Percentiles rank a stretch among this genome's conserved stretches.
Evolutionary conservation across 2,329 filamentous ascomycete genomes (phyloP).

Genomic region (Aureobasidium zeae): DNA sequence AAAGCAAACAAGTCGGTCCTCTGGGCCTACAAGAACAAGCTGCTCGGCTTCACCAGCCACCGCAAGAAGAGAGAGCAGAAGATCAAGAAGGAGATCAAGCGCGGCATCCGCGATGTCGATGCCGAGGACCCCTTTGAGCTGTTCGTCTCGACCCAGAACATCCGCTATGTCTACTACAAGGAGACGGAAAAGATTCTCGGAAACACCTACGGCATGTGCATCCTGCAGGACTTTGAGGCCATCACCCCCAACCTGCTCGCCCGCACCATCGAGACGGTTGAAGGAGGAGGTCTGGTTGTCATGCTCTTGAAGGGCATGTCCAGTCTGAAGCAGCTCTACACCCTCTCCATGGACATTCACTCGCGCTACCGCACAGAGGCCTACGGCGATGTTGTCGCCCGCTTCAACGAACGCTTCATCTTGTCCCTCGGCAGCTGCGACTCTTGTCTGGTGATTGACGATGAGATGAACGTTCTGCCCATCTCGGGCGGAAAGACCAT

Average conservation of each 20-base stretch:
- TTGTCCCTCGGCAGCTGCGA: constrained; percentile 92
- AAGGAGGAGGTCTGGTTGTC: constrained; percentile 86
- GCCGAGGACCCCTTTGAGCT: constrained; percentile 92
- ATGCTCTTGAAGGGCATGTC: constrained; percentile 91
- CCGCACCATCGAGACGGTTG: constrained; percentile 91
- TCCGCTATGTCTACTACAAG: constrained; percentile 99
- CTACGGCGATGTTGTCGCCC: constrained; percentile 84
- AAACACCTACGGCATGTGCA: constrained; percentile 97
- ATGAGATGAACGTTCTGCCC: constrained; percentile 92
- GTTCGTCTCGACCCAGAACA: constrained; percentile 91
- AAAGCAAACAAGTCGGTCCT: constrained; percentile 94
- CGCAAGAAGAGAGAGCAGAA: constrained; percentile 97
- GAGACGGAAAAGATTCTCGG: constrained; percentile 98
- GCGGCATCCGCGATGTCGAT: constrained; percentile 85
- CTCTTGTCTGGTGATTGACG: constrained; percentile 89
- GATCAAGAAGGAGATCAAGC: constrained; percentile 97
- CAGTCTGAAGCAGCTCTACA: constrained; percentile 94
- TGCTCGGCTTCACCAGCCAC: constrained; percentile 89
- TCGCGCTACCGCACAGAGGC: constrained; percentile 93
- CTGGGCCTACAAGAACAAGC: constrained; percentile 98
- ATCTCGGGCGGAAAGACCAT: constrained; percentile 94
- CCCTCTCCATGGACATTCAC: constrained; percentile 94
- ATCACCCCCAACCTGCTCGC: constrained; percentile 95
- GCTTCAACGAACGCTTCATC: constrained; percentile 97
- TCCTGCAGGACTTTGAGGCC: constrained; percentile 95